phyloP scores from a whole-genome alignment of 2,329 filamentous ascomycete species.

The Orbilia blumenaviensis region DNA sequence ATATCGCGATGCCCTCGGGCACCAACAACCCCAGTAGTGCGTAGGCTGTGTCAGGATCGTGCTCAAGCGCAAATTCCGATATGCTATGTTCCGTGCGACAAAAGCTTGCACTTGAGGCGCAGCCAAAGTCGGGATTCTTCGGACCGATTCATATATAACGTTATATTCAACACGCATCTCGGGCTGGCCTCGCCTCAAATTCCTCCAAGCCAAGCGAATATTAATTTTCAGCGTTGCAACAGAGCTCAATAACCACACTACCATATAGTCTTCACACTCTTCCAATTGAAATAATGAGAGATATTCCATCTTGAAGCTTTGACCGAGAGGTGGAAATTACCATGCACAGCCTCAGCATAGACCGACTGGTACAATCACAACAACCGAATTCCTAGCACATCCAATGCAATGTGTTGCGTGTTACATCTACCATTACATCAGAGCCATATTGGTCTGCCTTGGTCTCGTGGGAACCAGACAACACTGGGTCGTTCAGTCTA shows the following conservation, averaged over 20 bases:
- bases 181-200: background rate
- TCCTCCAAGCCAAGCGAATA: background rate
- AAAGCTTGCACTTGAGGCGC: background rate
- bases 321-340: no score
- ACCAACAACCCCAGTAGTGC: background rate
- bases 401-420: no score
- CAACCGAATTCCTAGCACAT: no score
- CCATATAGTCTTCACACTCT: background rate
- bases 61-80: background rate
- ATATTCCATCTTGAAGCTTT: no score
- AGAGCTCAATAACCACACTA: background rate
- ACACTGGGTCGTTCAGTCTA: no score
- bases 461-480: no score
- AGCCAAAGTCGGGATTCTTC: background rate
- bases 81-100: background rate
- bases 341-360: no score
- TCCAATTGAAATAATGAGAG: no score
- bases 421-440: no score
- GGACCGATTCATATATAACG: background rate
- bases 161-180: background rate
- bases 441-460: no score
- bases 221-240: background rate
- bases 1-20: background rate
- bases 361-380: no score
- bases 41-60: background rate